Evolutionary conservation across 306 rosid genomes (phyloP), one percentile per base, ranked within the genome.

Genomic region (Benincasa hispida): DNA sequence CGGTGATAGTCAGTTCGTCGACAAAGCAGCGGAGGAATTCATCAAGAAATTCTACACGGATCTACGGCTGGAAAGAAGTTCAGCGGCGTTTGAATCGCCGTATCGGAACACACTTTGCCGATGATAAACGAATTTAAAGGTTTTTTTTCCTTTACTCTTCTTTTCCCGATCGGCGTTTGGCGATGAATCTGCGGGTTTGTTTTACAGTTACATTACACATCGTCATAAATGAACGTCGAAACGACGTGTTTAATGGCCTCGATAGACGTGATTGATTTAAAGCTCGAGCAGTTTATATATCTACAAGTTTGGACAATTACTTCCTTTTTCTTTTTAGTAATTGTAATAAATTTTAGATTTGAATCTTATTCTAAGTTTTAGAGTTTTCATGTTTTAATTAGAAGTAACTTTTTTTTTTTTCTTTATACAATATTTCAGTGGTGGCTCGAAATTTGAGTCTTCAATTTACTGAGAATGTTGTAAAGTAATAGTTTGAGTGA

Each of bases 11-110:
- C 76, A 72, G 60, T 3, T 72, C 39, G 92, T 90, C 56, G 98
- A 94, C 37, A 68, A 68, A 74, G 90, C 87, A 18, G 97, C 95
- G 1, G 97, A 91, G 70, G 96, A 91, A 53, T 94, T 94, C 45
- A 93, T 93, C 22, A 88, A 84, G 48, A 86, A 81, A 82, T 93
- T 93, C 28, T 91, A 93, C 61, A 90, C 47, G 17, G 85, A 91
- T 58, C 92, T 91, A 27, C 81, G 84, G 58, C 59, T 65, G 82
- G 96, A 93, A 66, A 86, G 72, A 48, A 76, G 78, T 15, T 56
- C 80, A 59, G 80, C 88, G 5, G 68, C 82, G 4, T 60, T 81
- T 5, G 89, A 93, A 15, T 89, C 98, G 6, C 98, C 98, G 0
- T 78, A 78, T 35, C 81, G 51, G 75, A 50, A 67, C 39, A 32